Evolutionary conservation across 371 early-diverging fungal species (phyloP).

Genomic region (Amoeboradix gromovi): DNA sequence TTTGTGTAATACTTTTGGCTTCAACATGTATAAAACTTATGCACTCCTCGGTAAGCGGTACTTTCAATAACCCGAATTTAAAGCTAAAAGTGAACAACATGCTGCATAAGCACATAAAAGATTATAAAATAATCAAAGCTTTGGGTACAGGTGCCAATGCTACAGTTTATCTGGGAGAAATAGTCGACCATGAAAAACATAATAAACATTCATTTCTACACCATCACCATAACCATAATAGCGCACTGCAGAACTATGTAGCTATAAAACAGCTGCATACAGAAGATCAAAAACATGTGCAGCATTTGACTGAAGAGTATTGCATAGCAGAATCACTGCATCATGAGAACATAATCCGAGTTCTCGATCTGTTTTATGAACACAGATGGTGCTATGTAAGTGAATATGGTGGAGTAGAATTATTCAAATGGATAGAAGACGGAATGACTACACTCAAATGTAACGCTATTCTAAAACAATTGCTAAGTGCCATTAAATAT

Average conservation of each 20-base stretch:
- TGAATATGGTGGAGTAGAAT: not conserved
- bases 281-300: not conserved
- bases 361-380: not conserved
- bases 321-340: not conserved
- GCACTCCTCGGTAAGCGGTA: too few species aligned
- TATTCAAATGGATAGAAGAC: not conserved
- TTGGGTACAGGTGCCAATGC: not conserved
- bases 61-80: too few species aligned
- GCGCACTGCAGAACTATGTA: not conserved
- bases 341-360: not conserved
- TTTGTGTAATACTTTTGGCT: too few species aligned
- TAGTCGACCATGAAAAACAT: not conserved
- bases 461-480: conserved; percentile 65
- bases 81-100: not conserved
- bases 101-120: not conserved
- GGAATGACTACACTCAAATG: not conserved
- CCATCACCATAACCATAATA: not conserved
- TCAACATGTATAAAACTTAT: too few species aligned
- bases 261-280: not conserved
- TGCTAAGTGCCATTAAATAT: conserved; percentile 57
- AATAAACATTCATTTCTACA: not conserved
- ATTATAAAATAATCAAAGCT: not conserved
- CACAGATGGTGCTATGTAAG: not conserved
- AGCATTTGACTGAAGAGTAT: not conserved
- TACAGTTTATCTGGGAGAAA: not conserved